Evolutionary conservation across 371 early-diverging fungal species (phyloP), one percentile per base, ranked within the genome.

Genomic region (Mortierella sp.): DNA sequence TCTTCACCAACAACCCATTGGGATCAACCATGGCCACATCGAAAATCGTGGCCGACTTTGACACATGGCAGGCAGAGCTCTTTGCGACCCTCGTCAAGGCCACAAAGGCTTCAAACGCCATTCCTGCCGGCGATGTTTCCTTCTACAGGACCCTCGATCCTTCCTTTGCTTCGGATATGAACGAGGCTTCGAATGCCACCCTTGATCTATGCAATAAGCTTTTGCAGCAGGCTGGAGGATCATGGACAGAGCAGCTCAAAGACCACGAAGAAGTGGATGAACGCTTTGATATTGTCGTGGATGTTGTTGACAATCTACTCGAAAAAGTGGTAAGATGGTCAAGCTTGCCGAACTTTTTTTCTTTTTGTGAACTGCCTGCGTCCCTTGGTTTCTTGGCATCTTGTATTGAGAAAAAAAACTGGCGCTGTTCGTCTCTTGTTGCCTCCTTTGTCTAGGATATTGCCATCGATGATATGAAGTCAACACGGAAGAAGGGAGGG

Each of bases 241-340:
- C 38, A 5, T n/a, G 21, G 1, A 56, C 39, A 14, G 61, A 59
- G 21, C 42, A 66, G 59, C 70, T 82, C 56, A 82, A 87, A 5
- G 91, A 91, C 31, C 58, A 81, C 6, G 91, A 93, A 55, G 94
- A 95, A 78, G 87, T 93, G 19, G 66, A 80, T 12, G 90, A 93
- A 31, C 73, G 86, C 19, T 96, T 87, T 64, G 82, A 82, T 43
- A 61, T 76, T 9, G 89, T 90, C 2, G 84, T 88, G 16, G 95
- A 96, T 53, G 86, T 89, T n/a, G 84, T 94, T 3, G 97, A 96
- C 69, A 82, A 84, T 58, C 78, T 96, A 68, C 80, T 95, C 16
- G 96, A 97, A 78, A 87, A 87, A 65, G 91, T 94, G 38, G 96
- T 90, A 78, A 62, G 86, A 64, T 21, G 6, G 5, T 21, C n/a